Evolutionary conservation across 768 basidiomycete species (phyloP).

Genomic region (Podaxis rugospora): DNA sequence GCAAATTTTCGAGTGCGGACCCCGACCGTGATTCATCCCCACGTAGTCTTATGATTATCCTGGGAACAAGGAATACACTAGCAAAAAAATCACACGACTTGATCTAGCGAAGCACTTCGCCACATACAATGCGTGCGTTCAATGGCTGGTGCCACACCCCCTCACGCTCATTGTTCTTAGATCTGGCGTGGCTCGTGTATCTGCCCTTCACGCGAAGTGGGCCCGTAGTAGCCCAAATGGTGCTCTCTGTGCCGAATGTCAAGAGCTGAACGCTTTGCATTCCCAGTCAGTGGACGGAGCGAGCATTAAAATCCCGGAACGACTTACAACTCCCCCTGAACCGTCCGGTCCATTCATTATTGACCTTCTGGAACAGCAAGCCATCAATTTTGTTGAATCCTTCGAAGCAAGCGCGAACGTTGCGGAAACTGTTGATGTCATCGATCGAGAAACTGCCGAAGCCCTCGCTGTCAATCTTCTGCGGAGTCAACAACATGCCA

Average conservation of each 20-base stretch:
- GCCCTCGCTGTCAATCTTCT: conserved; percentile 41
- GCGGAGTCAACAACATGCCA: conserved; percentile 43
- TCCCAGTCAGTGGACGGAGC: conserved; percentile 70
- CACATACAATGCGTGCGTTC: conserved; percentile 52
- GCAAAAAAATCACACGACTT: conserved; percentile 42
- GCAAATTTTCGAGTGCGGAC: background rate
- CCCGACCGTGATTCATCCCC: background rate
- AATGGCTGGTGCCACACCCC: background rate
- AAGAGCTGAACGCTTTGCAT: conserved; percentile 67
- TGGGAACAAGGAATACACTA: conserved; percentile 49
- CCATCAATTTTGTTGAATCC: conserved; percentile 37
- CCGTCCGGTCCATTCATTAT: conserved; percentile 44
- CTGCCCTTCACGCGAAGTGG: conserved; percentile 59
- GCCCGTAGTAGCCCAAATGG: conserved; percentile 48
- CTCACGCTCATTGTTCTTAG: conserved; percentile 25
- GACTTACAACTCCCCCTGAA: conserved; percentile 46
- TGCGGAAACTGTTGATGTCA: conserved; percentile 17
- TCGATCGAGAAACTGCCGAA: conserved; percentile 33
- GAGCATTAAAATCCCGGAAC: conserved; percentile 53
- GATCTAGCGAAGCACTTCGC: conserved; percentile 68
- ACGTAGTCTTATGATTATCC: conserved; percentile 64
- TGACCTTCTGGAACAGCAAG: conserved; percentile 44
- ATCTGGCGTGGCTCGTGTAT: conserved; percentile 51
- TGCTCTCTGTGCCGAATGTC: conserved; percentile 59
- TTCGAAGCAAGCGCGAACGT: conserved; percentile 31